Base-by-base conservation (phyloP, 495 filamentous ascomycete genomes). In the Geoglossum glabrum region DNA sequence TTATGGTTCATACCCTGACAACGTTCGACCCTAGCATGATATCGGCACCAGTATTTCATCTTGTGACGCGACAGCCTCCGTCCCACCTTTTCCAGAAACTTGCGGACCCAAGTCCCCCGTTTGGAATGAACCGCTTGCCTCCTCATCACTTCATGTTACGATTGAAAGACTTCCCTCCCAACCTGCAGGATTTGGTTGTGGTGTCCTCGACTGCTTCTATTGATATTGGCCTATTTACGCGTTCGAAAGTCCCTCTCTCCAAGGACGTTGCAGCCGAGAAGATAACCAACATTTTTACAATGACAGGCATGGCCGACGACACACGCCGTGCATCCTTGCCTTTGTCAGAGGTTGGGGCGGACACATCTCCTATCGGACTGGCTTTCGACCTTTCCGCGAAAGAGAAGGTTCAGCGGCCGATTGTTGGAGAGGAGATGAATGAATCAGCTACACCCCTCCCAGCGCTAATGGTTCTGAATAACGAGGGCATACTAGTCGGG, bases 371-470 rank as follows among this genome's bases (percentile, higher is more conserved):
- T 3, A 83, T 97, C 61, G 93, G 93, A 34, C 67, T 86, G 49
- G 82, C 80, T 6, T 69, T 94, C 26, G 90, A 99, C 68, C 71
- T 98, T 17, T 90, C 88, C 17, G 77, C 76, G 65, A 86, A 77
- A 59, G 86, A 90, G 52, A 86, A 78, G 60, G 85, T 95, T 2
- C 67, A 76, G 46, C 77, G 82, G 58, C 93, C 93, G 5, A 84
- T 95, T 57, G 78, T 80, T 3, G 78, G 76, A 11, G 86, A 89
- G 61, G 82, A 85, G 55, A 83, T 89, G 50, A 68, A 79, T 13
- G 79, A 90, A 56, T 90, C 89, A 1, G 76, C 80, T 13, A 83
- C 82, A 1, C 92, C 93, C 17, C 67, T 95, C n/a, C 93, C 93
- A 1, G 87, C 83, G 1, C 67, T 95, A 15, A 79, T 93, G 73